Conservation (phyloP, 2,329 filamentous ascomycete species). For the Trichoderma guizhouense region DNA sequence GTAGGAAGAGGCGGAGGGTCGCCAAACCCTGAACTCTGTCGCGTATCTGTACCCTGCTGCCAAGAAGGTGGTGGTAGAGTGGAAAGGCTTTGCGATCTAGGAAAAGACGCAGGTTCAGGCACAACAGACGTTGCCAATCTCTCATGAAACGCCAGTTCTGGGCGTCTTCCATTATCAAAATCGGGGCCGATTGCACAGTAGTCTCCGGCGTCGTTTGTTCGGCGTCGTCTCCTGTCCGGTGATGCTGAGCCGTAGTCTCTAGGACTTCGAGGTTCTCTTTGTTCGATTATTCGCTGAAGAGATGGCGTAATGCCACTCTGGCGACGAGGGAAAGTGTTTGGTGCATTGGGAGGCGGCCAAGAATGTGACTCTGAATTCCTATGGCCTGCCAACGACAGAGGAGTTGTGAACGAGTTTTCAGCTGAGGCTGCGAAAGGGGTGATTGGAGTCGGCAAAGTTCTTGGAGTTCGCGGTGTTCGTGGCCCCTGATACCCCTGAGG, state of each 20-base stretch:
- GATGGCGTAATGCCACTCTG: slow-evolving; percentile 30
- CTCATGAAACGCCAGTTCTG: background rate
- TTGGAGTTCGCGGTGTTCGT: background rate
- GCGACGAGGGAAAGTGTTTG: slow-evolving; percentile 27
- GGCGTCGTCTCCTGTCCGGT: slow-evolving; percentile 60
- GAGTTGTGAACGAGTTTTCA: slow-evolving; percentile 39
- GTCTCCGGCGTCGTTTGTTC: slow-evolving; percentile 46
- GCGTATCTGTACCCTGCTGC: slow-evolving; percentile 29
- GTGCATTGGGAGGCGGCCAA: slow-evolving; percentile 22
- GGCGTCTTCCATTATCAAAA: background rate
- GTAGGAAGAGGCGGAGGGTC: slow-evolving; percentile 54
- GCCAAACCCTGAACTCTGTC: slow-evolving; percentile 49
- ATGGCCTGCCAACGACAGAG: slow-evolving; percentile 30
- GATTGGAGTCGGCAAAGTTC: background rate
- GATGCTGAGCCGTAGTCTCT: slow-evolving; percentile 41
- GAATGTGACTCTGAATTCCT: slow-evolving; percentile 23
- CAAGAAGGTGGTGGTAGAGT: slow-evolving; percentile 47
- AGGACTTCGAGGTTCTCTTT: slow-evolving; percentile 27
- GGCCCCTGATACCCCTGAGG: background rate
- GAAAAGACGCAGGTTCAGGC: slow-evolving; percentile 31
- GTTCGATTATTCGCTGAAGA: slow-evolving; percentile 24
- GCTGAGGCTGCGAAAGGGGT: background rate
- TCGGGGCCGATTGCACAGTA: slow-evolving; percentile 30
- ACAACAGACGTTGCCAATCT: slow-evolving; percentile 26
- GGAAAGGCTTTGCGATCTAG: slow-evolving; percentile 36